Conservation (phyloP, 257 asterid species). For the Ilex aquifolium region DNA sequence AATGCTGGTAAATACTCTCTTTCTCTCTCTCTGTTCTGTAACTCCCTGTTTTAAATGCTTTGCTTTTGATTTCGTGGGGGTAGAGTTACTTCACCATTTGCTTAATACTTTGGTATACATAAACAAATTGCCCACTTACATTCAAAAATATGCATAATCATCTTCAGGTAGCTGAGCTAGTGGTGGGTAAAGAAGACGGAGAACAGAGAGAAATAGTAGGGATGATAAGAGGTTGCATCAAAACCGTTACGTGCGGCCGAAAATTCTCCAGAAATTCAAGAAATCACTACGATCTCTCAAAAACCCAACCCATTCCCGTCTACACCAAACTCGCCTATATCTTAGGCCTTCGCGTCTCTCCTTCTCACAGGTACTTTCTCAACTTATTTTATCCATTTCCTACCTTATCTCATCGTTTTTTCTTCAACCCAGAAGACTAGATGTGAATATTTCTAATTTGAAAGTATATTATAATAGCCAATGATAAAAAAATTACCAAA, state of each 20-base stretch:
- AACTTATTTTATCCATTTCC: too few relatives aligned
- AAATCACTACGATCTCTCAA: not conserved
- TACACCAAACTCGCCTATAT: constrained; percentile 76
- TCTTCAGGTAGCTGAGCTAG: constrained; percentile 71
- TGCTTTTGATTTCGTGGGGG: too few relatives aligned
- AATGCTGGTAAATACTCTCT: constrained; percentile 10
- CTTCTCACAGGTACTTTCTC: constrained; percentile 60
- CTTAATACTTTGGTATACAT: too few relatives aligned
- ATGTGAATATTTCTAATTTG: too few relatives aligned
- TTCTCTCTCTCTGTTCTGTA: not conserved
- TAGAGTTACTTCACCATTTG: too few relatives aligned
- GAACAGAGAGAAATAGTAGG: constrained; percentile 67
- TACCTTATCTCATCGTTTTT: too few relatives aligned
- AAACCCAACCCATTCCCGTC: constrained; percentile 34
- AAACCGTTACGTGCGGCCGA: constrained; percentile 77
- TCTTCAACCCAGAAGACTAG: too few relatives aligned
- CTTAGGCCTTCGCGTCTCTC: constrained; percentile 92
- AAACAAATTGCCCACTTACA: too few relatives aligned
- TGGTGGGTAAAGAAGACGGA: constrained; percentile 26
- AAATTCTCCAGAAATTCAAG: constrained; percentile 31
- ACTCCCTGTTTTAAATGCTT: too few relatives aligned
- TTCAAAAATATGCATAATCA: too few relatives aligned
- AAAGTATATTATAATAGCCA: not conserved
- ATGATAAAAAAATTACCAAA: constrained; percentile 10
- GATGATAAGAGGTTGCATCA: constrained; percentile 78